Conservation (phyloP, 2,329 filamentous ascomycete genomes). For the Nemania diffusa region DNA sequence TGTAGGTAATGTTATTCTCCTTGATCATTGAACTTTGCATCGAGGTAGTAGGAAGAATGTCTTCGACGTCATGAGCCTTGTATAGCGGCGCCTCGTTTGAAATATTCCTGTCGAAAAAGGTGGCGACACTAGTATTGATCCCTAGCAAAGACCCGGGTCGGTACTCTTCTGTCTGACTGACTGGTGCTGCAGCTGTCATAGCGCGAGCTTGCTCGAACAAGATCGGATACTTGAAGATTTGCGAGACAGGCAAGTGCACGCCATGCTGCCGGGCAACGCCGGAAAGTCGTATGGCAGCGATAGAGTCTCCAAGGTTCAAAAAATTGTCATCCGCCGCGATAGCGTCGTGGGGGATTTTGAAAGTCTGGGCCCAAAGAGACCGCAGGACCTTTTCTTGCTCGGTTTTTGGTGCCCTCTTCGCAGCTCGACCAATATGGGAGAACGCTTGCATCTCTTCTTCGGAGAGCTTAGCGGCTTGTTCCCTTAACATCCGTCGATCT, state of each 20-base stretch:
- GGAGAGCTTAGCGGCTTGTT: constrained; percentile 7
- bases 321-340: constrained; percentile 27
- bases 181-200: neutral
- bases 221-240: constrained; percentile 24
- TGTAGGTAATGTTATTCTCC: constrained; percentile 17
- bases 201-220: constrained; percentile 16
- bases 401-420: constrained; percentile 6
- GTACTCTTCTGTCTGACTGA: constrained; percentile 6
- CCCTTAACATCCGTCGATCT: constrained; percentile 46
- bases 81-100: neutral
- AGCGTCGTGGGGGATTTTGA: constrained; percentile 14
- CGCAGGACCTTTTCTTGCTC: constrained; percentile 12
- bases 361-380: constrained; percentile 25
- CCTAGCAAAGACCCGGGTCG: constrained; percentile 18
- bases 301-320: constrained; percentile 29
- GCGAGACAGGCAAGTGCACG: constrained; percentile 11
- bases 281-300: constrained; percentile 27
- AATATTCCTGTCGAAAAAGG: constrained; percentile 19
- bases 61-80: constrained; percentile 21
- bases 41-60: constrained; percentile 25
- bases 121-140: neutral
- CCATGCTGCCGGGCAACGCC: constrained; percentile 10
- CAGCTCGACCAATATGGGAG: neutral
- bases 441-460: constrained; percentile 11
- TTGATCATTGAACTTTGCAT: constrained; percentile 15